These are phyloP conservation scores for Corynespora cassiicola DNA, from an alignment of 2,329 filamentous ascomycete species.

Conservation along the genomic window DNA sequence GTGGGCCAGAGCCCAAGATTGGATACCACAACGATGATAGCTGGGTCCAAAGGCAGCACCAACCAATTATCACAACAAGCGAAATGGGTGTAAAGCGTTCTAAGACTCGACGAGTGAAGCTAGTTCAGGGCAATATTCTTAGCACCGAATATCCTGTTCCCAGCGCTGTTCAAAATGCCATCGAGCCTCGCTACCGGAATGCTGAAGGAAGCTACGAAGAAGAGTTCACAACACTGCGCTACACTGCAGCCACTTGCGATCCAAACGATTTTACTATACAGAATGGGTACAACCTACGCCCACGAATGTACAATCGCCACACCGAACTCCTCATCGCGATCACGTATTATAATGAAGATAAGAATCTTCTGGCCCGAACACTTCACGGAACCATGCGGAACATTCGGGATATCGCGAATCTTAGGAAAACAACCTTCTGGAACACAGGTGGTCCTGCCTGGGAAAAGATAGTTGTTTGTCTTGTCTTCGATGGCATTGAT, in stretches of 20 bases:
- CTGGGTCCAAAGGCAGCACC: slow-evolving; percentile 69
- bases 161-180: slow-evolving; percentile 91
- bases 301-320: slow-evolving; percentile 96
- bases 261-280: slow-evolving; percentile 96
- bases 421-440: slow-evolving; percentile 98
- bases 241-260: slow-evolving; percentile 96
- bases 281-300: slow-evolving; percentile 95
- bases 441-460: slow-evolving; percentile 96
- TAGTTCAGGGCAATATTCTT: slow-evolving; percentile 92
- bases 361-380: slow-evolving; percentile 84
- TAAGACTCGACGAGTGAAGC: slow-evolving; percentile 92
- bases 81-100: slow-evolving; percentile 82
- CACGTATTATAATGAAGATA: slow-evolving; percentile 99
- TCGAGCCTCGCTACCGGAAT: slow-evolving; percentile 86
- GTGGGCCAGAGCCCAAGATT: too few species aligned
- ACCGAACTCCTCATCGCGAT: slow-evolving; percentile 95
- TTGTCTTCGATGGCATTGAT: slow-evolving; percentile 96
- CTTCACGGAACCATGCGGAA: slow-evolving; percentile 98
- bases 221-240: slow-evolving; percentile 94
- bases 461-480: slow-evolving; percentile 96
- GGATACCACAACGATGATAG: slow-evolving; percentile 57
- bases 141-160: slow-evolving; percentile 95
- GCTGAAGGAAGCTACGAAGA: slow-evolving; percentile 83
- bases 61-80: too few species aligned
- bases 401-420: slow-evolving; percentile 93